Evolutionary conservation across 805 yeast species (phyloP).

Genomic region (Candida arabinofermentans): DNA sequence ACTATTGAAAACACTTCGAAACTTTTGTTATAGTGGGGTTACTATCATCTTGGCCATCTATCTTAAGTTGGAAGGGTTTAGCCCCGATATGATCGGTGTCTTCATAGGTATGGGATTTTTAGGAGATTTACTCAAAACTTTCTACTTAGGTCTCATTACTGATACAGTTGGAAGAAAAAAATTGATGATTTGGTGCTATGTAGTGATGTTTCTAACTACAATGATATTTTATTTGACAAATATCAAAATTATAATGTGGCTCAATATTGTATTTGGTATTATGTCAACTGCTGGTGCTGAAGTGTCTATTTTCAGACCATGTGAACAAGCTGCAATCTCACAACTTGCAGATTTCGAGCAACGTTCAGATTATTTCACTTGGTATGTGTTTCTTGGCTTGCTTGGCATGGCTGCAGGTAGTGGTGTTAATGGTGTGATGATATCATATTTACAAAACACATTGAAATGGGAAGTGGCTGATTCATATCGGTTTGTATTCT

Average conservation of each 20-base stretch:
- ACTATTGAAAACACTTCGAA: slow-evolving; percentile 32
- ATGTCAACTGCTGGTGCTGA: slow-evolving; percentile 57
- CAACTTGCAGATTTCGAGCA: slow-evolving; percentile 38
- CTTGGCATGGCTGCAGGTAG: slow-evolving; percentile 46
- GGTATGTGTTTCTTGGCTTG: slow-evolving; percentile 51
- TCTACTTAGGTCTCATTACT: slow-evolving; percentile 40
- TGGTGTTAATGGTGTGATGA: slow-evolving; percentile 35
- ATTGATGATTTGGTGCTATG: slow-evolving; percentile 37
- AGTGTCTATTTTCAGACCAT: slow-evolving; percentile 54
- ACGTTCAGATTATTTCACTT: slow-evolving; percentile 52
- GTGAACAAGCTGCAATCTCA: slow-evolving; percentile 53
- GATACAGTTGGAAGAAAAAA: slow-evolving; percentile 45
- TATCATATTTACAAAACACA: slow-evolving; percentile 18
- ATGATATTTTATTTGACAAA: slow-evolving; percentile 33
- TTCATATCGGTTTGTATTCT: slow-evolving; percentile 32
- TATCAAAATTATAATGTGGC: slow-evolving; percentile 33
- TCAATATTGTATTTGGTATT: slow-evolving; percentile 44
- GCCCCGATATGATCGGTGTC: slow-evolving; percentile 42
- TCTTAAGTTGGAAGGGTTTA: slow-evolving; percentile 38
- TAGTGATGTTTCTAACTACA: slow-evolving; percentile 42
- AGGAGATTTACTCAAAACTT: slow-evolving; percentile 51
- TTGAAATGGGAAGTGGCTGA: slow-evolving; percentile 20
- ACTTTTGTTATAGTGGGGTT: slow-evolving; percentile 36
- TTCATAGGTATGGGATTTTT: slow-evolving; percentile 45
- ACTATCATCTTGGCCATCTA: slow-evolving; percentile 41